A percentile compares a stretch with the other conserved stretches of the same genome.
Evolutionary conservation across 164 flowering plant genomes (phyloP).

Genomic region (Nymphaea colorata): DNA sequence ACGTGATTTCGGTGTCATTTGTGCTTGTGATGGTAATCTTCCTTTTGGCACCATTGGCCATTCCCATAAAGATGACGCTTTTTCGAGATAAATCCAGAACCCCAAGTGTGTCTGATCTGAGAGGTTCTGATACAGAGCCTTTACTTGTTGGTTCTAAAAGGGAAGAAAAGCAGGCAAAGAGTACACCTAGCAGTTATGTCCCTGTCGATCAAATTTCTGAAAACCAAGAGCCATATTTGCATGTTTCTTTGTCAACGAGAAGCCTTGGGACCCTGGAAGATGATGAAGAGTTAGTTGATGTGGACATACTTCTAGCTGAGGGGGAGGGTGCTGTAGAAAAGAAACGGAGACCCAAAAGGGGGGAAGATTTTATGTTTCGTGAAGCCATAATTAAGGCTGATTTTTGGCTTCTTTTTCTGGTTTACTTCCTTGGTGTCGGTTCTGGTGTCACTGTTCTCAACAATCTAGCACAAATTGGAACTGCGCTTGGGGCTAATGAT

Average conservation of each 20-base stretch:
- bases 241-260: conserved; percentile 37
- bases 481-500: conserved; percentile 51
- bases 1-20: conserved; percentile 29
- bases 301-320: conserved; percentile 66
- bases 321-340: conserved; percentile 91
- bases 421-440: conserved; percentile 75
- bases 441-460: conserved; percentile 91
- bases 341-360: conserved; percentile 70
- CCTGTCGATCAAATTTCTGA: conserved; percentile 14
- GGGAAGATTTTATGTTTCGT: conserved; percentile 67
- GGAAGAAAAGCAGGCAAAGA: neutral
- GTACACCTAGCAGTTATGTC: neutral
- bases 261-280: conserved; percentile 42
- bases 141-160: conserved; percentile 11
- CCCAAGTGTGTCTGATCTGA: conserved; percentile 12
- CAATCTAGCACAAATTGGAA: conserved; percentile 85
- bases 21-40: conserved; percentile 52
- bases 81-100: conserved; percentile 26
- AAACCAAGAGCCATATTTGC: conserved; percentile 38
- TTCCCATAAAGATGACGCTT: conserved; percentile 82
- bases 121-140: conserved; percentile 21
- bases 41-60: conserved; percentile 73
- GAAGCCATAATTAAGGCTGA: conserved; percentile 81
- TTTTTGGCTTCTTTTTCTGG: conserved; percentile 90
- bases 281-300: conserved; percentile 38